Evolutionary conservation across 306 rosid species (phyloP).

Genomic region (Vigna hirtella): DNA sequence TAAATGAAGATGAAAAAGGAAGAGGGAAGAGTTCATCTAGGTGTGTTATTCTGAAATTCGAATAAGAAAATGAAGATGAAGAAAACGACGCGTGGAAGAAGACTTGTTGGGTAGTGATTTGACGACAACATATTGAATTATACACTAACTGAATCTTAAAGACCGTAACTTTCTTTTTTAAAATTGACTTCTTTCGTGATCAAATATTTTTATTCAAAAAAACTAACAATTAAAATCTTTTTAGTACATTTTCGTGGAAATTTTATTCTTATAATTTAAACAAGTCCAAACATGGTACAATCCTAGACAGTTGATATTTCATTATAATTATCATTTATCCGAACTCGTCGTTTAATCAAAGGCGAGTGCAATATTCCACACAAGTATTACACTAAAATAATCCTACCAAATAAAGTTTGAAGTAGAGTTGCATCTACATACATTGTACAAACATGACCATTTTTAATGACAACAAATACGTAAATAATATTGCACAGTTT

Average conservation of each 20-base stretch:
- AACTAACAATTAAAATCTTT: neutral
- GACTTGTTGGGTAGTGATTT: too few relatives aligned
- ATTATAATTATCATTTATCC: conserved; percentile 17
- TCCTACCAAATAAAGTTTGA: conserved; percentile 23
- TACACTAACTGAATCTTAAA: neutral
- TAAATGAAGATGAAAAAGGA: too few relatives aligned
- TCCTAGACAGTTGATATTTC: neutral
- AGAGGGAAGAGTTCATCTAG: too few relatives aligned
- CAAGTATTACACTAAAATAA: conserved; percentile 19
- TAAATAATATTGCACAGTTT: conserved; percentile 45
- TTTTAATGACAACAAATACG: conserved; percentile 37
- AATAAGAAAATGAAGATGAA: too few relatives aligned
- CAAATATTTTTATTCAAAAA: neutral
- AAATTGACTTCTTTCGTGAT: neutral
- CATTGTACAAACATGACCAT: conserved; percentile 36
- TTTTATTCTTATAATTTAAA: neutral
- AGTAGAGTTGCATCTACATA: conserved; percentile 25
- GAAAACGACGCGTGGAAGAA: too few relatives aligned
- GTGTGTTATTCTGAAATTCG: too few relatives aligned
- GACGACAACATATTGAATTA: neutral
- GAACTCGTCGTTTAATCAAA: conserved; percentile 8
- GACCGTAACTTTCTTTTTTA: neutral
- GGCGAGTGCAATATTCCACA: conserved; percentile 29
- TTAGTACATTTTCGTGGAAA: neutral
- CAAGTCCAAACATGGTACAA: neutral